phyloP scores from a whole-genome alignment of 345 rosid species.

The Gossypium mustelinum region DNA sequence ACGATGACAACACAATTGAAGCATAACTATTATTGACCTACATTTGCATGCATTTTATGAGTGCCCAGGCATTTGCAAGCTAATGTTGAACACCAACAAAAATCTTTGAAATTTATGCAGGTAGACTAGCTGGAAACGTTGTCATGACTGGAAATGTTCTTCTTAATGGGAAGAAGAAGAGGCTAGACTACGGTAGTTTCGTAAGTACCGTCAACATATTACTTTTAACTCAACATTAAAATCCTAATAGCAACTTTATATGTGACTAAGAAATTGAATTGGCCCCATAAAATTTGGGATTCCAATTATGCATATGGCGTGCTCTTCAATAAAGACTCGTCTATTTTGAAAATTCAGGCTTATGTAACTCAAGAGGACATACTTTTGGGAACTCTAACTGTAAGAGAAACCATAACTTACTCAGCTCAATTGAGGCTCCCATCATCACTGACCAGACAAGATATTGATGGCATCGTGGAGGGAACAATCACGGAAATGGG shows the following conservation, averaged over 20 bases:
- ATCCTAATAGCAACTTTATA: neutral
- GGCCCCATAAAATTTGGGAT: neutral
- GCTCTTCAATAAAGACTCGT: neutral
- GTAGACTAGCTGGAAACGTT: constrained; percentile 50
- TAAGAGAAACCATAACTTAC: constrained; percentile 64
- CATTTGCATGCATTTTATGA: neutral
- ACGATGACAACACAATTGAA: neutral
- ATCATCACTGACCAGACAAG: constrained; percentile 41
- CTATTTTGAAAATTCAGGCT: constrained; percentile 39
- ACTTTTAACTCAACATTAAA: neutral
- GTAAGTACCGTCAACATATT: constrained; percentile 29
- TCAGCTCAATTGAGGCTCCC: constrained; percentile 73
- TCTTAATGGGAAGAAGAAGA: constrained; percentile 49
- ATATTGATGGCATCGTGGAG: constrained; percentile 48
- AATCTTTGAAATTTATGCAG: constrained; percentile 26
- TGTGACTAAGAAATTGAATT: neutral
- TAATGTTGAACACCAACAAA: constrained; percentile 4
- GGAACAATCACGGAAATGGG: constrained; percentile 64
- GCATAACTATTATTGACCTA: neutral
- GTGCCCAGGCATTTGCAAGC: neutral
- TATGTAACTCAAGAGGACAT: constrained; percentile 81
- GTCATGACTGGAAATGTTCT: constrained; percentile 48
- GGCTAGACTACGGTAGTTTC: constrained; percentile 32
- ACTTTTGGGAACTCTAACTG: constrained; percentile 68
- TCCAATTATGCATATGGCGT: neutral